Evolutionary conservation across 2,329 filamentous ascomycete species (phyloP), one percentile per base, ranked within the genome.

Genomic region (Xylariaceae sp.): DNA sequence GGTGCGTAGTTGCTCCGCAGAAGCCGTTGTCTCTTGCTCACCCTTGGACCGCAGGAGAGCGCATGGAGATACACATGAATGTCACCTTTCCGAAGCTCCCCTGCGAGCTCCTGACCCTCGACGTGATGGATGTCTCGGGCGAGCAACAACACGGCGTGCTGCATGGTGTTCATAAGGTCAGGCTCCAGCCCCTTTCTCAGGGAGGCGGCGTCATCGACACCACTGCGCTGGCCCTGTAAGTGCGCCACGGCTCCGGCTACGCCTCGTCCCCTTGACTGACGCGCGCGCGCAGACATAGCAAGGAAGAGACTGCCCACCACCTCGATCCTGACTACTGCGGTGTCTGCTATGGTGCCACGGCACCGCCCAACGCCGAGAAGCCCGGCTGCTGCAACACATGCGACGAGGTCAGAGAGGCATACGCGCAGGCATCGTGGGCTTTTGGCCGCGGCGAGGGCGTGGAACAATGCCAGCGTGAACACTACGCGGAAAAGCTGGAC

Each of bases 1-100:
- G 88, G 86, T 88, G 68, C 44, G 66, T 32, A 33, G 25, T 27
- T 13, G 27, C 32, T 27, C 16, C n/a, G 5, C 5, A 26, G 5
- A 11, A n/a, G 24, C 5, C 15, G 5, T 13, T 26, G 24, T 5
- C 33, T 33, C 16, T 21, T 43, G 39, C 44, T 56, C 51, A 51
- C 32, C 55, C 43, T 29, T 21, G 22, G 21, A 24, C 30, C 33
- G 25, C 29, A 56, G 84, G 87, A 59, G 89, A 98, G 70, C 87
- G 90, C 61, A 96, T 98, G 90, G 92, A 96, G 60, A 98, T 98
- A 46, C 88, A 94, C 59, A 75, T 98, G 62, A 98, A 98, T 67
- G 80, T 98, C 39, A 92, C 87, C 29, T 98, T 98, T 58, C 92
- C 92, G 8, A 80, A 80, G 43, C 75, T 98, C 47, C 92, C 92